phyloP scores from a whole-genome alignment of 1,139 yeast genomes.

The Kodamaea sp. region DNA sequence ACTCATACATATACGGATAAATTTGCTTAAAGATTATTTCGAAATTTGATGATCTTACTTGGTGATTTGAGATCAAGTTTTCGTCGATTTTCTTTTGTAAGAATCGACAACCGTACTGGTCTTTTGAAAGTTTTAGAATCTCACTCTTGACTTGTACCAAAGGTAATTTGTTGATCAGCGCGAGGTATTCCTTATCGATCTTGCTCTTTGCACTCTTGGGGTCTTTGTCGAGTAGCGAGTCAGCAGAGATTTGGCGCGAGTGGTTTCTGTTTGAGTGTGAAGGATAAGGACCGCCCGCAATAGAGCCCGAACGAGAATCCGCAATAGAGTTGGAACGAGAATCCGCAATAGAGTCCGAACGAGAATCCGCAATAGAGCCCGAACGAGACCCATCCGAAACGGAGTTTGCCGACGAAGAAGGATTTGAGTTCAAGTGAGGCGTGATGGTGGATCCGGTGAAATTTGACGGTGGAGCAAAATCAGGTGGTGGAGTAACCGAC shows the following conservation, averaged over 20 bases:
- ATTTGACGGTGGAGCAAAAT: too few relatives aligned
- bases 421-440: too few relatives aligned
- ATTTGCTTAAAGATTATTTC: constrained; percentile 41
- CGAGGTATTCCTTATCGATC: constrained; percentile 43
- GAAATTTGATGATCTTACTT: constrained; percentile 33
- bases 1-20: constrained; percentile 37
- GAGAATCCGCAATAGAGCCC: too few relatives aligned
- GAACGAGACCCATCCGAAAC: too few relatives aligned
- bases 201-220: constrained; percentile 10
- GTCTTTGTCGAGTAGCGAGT: constrained; percentile 8
- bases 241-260: constrained; percentile 6
- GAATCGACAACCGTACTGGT: constrained; percentile 48
- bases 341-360: too few relatives aligned
- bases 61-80: constrained; percentile 28
- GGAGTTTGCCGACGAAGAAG: too few relatives aligned
- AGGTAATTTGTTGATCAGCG: constrained; percentile 36
- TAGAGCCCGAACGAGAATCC: too few relatives aligned
- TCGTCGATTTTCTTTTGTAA: constrained; percentile 47
- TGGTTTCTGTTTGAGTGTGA: not conserved
- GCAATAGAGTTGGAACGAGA: too few relatives aligned
- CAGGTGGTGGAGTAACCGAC: constrained; percentile 1
- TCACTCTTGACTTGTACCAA: constrained; percentile 32
- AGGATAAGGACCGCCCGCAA: too few relatives aligned
- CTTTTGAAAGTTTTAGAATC: constrained; percentile 40
- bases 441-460: too few relatives aligned